phyloP scores from a whole-genome alignment of 371 early-diverging fungal species.

The Mortierella polycephala region DNA sequence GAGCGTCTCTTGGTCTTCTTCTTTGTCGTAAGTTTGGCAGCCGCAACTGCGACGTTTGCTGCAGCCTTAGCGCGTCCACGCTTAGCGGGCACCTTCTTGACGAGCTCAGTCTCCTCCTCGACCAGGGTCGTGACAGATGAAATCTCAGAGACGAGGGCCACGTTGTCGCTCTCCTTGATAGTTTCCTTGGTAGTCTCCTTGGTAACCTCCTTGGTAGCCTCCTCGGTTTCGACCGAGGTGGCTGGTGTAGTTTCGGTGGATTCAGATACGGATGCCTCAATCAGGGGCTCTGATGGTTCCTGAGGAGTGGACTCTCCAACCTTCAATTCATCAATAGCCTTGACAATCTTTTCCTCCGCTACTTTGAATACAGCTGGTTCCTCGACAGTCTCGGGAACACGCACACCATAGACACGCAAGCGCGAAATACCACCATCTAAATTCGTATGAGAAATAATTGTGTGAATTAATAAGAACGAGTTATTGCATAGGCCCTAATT shows the following conservation, averaged over 20 bases:
- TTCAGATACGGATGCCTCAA: neutral
- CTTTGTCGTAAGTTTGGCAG: slow-evolving; percentile 29
- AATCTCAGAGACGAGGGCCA: slow-evolving; percentile 21
- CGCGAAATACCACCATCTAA: slow-evolving; percentile 54
- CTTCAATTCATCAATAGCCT: slow-evolving; percentile 28
- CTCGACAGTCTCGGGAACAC: slow-evolving; percentile 32
- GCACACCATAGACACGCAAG: slow-evolving; percentile 44
- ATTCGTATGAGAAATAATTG: neutral
- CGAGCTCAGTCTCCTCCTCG: slow-evolving; percentile 25
- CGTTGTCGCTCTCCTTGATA: slow-evolving; percentile 11
- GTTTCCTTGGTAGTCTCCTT: neutral
- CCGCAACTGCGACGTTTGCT: slow-evolving; percentile 19
- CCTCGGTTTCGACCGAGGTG: slow-evolving; percentile 13
- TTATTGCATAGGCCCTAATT: neutral
- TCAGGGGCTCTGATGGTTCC: slow-evolving; percentile 1
- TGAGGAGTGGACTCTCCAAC: slow-evolving; percentile 15
- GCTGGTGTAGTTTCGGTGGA: slow-evolving; percentile 7
- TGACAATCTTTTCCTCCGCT: slow-evolving; percentile 20
- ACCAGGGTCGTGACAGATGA: slow-evolving; percentile 42
- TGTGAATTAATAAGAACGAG: neutral
- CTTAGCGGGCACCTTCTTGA: slow-evolving; percentile 33
- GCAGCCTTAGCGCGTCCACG: slow-evolving; percentile 37
- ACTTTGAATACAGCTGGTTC: slow-evolving; percentile 1
- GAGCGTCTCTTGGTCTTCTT: slow-evolving; percentile 50
- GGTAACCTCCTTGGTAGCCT: slow-evolving; percentile 6